Base-by-base conservation (phyloP, 2,329 filamentous ascomycete genomes). In the Phyllosticta capitalensis region DNA sequence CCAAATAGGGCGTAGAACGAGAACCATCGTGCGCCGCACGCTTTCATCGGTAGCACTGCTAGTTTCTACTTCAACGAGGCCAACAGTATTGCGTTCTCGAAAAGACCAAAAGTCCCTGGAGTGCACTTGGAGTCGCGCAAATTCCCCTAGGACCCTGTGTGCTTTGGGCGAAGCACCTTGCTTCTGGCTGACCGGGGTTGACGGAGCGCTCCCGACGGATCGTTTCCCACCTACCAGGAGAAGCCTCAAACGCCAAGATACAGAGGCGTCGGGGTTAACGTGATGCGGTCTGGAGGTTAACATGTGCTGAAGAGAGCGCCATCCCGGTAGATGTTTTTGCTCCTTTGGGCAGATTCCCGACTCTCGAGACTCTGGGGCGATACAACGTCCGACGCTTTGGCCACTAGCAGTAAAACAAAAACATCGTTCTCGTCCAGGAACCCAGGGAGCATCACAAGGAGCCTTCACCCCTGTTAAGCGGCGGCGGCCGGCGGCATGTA, bases 391-490 rank as follows among this genome's bases (percentile, higher is more conserved):
- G n/a, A n/a, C 12, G 38, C 38, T 45, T 45, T 45, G 38, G 17
- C 38, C 38, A 45, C n/a, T 38, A n/a, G 38, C 38, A n/a, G 24
- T 26, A 26, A 7, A 26, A 26, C 7, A 26, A 26, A 45, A 2
- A n/a, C n/a, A n/a, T 45, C 4, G 38, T 45, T 45, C n/a, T 45
- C 38, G 38, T 19, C 38, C 38, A 45, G 38, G 38, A 45, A 45
- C 38, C 38, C 38, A 45, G 38, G 38, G 38, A 45, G 38, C 38
- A 95, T 64, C 70, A 82, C 49, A 79, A 83, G 63, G 85, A 78
- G n/a, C 77, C 81, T 59, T 90, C 89, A 3, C 92, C 92, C 12
- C 79, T 99, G 61, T 82, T 83, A 97, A 72, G 94, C 94, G 55
- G 90, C 91, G 54, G 80, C 84, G 38, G 17, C 7, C 7, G 38